Evolutionary conservation across 495 filamentous ascomycete genomes (phyloP), one percentile per base, ranked within the genome.

Genomic region (Amphirosellinia nigrospora): DNA sequence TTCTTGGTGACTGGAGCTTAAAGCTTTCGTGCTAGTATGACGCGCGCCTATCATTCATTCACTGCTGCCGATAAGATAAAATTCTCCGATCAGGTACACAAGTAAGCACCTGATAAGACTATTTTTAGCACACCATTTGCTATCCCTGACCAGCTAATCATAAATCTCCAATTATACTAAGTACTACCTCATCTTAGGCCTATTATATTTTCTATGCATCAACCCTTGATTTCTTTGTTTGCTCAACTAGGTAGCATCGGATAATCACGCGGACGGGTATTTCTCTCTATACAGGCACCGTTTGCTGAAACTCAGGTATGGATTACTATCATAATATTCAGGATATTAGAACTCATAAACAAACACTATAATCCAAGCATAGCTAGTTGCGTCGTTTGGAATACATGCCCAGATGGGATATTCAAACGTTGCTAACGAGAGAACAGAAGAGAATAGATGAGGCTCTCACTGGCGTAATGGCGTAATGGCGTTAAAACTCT

Each of bases 21-120:
- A 36, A 13, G 8, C 34, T 36, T n/a, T n/a, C n/a, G n/a, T n/a
- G n/a, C n/a, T n/a, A n/a, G n/a, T 6, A 60, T 60, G n/a, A 39
- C 19, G 19, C 19, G 19, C 34, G 15, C 56, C 11, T 45, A 38
- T n/a, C n/a, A n/a, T n/a, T n/a, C n/a, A n/a, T n/a, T n/a, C n/a
- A n/a, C n/a, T n/a, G n/a, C 26, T 46, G 7, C 61, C 43, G 61
- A 64, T 64, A 64, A 64, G 61, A 64, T 64, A 64, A 50, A 64
- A 62, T 62, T 62, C 59, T 32, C 59, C 38, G 59, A 62, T 5
- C n/a, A 52, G 48, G 26, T 28, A 28, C 2, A n/a, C n/a, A n/a
- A n/a, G n/a, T n/a, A n/a, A n/a, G n/a, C 34, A 21, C 34, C 34
- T n/a, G 16, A 5, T 1, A n/a, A n/a, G 36, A 6, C 16, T 62